These are phyloP conservation scores for Ascochyta pisi DNA, from an alignment of 2,329 filamentous ascomycete species.

Conservation along the genomic window DNA sequence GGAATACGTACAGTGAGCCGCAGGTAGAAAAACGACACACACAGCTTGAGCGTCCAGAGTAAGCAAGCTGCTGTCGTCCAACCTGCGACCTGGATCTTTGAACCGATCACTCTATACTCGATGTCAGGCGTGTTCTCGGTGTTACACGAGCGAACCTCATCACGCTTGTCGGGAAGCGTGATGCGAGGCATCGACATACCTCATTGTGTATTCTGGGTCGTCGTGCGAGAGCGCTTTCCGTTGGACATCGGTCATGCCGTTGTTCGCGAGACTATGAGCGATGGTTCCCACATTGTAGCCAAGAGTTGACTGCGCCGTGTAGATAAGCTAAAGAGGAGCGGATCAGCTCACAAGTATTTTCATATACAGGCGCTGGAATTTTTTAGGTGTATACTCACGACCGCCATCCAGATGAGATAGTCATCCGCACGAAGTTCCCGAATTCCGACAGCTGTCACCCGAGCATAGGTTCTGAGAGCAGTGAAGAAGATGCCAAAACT, in stretches of 20 bases:
- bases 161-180: not conserved
- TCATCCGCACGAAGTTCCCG: constrained; percentile 23
- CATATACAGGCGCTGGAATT: not conserved
- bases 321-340: constrained; percentile 53
- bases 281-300: constrained; percentile 59
- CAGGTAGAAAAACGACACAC: constrained; percentile 63
- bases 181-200: constrained; percentile 3
- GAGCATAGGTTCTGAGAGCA: constrained; percentile 23
- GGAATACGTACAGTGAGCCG: constrained; percentile 49
- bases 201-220: constrained; percentile 18
- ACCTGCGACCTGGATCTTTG: constrained; percentile 60
- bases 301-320: constrained; percentile 58
- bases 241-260: constrained; percentile 59
- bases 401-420: constrained; percentile 28
- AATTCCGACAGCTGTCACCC: constrained; percentile 21
- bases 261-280: constrained; percentile 59
- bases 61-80: constrained; percentile 63
- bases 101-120: constrained; percentile 58
- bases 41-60: constrained; percentile 62
- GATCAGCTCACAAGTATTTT: not conserved
- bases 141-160: too few relatives aligned
- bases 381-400: constrained; percentile 7
- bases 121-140: constrained; percentile 22
- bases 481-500: constrained; percentile 22
- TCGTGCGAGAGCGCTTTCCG: constrained; percentile 39